Evolutionary conservation across 2,329 filamentous ascomycete species (phyloP), one percentile per base, ranked within the genome.

Genomic region (Aspergillaceae sp.): DNA sequence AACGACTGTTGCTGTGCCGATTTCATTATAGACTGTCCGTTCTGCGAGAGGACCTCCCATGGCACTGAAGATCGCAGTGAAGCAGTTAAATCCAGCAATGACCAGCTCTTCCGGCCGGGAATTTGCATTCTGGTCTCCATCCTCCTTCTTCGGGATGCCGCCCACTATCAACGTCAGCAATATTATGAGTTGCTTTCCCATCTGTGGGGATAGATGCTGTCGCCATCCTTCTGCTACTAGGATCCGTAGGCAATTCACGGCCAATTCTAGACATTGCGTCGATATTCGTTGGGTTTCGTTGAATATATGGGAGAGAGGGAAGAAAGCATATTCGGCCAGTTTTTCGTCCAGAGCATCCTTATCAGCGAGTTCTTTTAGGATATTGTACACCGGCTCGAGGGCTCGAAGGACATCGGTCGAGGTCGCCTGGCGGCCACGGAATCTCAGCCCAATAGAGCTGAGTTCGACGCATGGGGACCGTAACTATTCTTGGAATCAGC

Each of bases 311-410:
- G 87, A 89, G 0, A 98, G 73, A 0, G 92, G 92, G 51, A 96
- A 95, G 72, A 97, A 97, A 59, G 86, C 78, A 73, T 97, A 98
- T 70, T 96, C 90, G 9, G 90, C 88, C 11, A 97, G 72, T 63
- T 89, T 91, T 44, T 83, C 77, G 63, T 96, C 87, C 11, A 97
- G 62, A 1, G 62, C 56, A 51, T 66, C 58, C 33, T 69, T 63
- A 5, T 57, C 58, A 26, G 60, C 56, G 10, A 81, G 63, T 10
- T 63, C 61, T 5, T 61, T 53, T 7, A 75, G 55, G 2, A 61
- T 58, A 19, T 51, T 44, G 41, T 67, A 61, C 4, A 82, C 58
- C 1, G 62, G 56, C 42, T 74, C 66, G 26, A 82, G 65, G 29
- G 69, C 67, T 40, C 65, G 58, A 3, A 72, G 62, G n/a, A 82